Evolutionary conservation across 140 eudicot species (phyloP), one percentile per base, ranked within the genome.

Genomic region (Oenanthe javanica): DNA sequence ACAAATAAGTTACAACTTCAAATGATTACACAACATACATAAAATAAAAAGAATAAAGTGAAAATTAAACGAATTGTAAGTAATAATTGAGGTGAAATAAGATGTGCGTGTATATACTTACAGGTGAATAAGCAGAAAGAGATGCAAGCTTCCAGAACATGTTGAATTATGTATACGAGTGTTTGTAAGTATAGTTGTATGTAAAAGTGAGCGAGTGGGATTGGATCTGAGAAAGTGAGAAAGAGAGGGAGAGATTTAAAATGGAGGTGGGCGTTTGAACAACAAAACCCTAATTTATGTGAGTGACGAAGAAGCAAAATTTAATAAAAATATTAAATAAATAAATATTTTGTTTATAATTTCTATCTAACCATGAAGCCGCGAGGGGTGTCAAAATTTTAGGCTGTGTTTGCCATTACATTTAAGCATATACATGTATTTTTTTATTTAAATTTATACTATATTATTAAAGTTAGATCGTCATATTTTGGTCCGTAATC

Each of bases 131-230:
- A 83, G 98, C 87, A 31, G 97, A 86, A 1, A 93, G 84, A 82
- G 96, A 73, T 27, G 93, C 84, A 76, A 93, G 97, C 82, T 91
- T 93, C 98, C 98, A 93, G 77, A 93, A 93, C 98, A 93, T 93
- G 79, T 55, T 82, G 87, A 87, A 36, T 69, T 69, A 69, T 31
- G 9, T 11, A 38, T 72, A 72, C 45, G 6, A 3, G 59, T 52
- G 21, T 55, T n/a, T 45, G 49, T 54, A 38, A 0, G 21, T 75
- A 76, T 63, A 11, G 13, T 14, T 31, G 46, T 36, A 46, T n/a
- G 14, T 42, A 9, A 47, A 0, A 67, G 73, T 0, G n/a, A 14
- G 48, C 2, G 76, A 31, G 36, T 31, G 21, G 74, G 46, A 38
- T 69, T 69, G 74, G 94, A 90, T 90, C 94, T 88, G 89, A 75